Evolutionary conservation across 2,329 filamentous ascomycete genomes (phyloP), one percentile per base, ranked within the genome.

Genomic region (Neocucurbitaria cava): DNA sequence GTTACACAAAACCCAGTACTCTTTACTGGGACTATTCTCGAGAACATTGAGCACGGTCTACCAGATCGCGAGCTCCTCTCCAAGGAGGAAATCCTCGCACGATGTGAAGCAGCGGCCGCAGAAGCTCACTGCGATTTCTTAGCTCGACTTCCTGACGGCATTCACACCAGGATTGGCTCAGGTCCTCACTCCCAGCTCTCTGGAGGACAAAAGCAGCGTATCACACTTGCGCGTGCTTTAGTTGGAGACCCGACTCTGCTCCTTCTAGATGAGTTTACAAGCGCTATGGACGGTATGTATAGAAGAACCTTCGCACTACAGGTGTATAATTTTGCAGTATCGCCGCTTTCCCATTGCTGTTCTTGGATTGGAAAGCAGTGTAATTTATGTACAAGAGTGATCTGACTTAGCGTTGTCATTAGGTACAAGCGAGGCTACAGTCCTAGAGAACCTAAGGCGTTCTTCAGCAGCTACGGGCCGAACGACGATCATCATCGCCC

Each of bases 41-140:
- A 76, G 1, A 76, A 76, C 38, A 75, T 76, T 30, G 70, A 56
- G 43, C 67, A 74, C 46, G 74, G 73, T 13, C 46, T 73, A 9
- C 63, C 62, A 18, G 51, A 60, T 21, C 38, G 40, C 3, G 58
- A 69, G 33, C 31, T 42, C 6, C 38, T 73, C 1, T 47, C 65
- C 4, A 67, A 73, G 20, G 66, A 70, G 3, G 76, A 80, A 9
- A 78, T 82, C 0, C 54, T 77, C 1, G 73, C 78, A 9, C 76
- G 82, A 24, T 79, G 83, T 13, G 70, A 76, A 17, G 68, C 62
- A 30, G 83, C 87, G 9, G 82, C 85, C 2, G 73, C 71, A 8
- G 78, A 87, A 31, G 87, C 87, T 1, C 84, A 89, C 69, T 73
- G 69, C 39, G 73, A 76, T 31, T 76, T 76, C 50, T 55, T 76